A percentile compares a stretch with the other conserved stretches of the same genome.
These are phyloP conservation scores for Mariannaea elegans DNA, from an alignment of 2,329 filamentous ascomycete genomes.

Conservation along the genomic window DNA sequence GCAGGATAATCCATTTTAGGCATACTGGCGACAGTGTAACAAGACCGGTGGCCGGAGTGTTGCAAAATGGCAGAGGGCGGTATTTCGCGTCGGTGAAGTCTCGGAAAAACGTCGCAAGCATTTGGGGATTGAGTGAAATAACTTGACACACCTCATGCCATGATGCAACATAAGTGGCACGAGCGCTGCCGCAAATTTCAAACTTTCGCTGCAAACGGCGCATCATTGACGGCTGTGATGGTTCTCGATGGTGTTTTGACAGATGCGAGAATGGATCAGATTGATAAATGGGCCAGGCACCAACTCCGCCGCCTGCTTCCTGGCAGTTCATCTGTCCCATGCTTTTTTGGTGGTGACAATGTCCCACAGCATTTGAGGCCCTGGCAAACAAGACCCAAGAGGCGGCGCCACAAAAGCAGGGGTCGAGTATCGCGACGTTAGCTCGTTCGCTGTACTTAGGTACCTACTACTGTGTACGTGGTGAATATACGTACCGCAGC, in stretches of 20 bases:
- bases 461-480: too few species aligned
- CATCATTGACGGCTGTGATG: background rate
- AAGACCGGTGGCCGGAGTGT: conserved; percentile 19
- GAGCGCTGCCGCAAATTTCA: conserved; percentile 4
- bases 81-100: conserved; percentile 41
- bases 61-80: conserved; percentile 23
- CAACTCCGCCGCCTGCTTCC: conserved; percentile 8
- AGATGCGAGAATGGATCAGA: conserved; percentile 24
- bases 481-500: too few species aligned
- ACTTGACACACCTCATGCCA: background rate
- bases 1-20: conserved; percentile 9
- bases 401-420: conserved; percentile 36
- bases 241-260: conserved; percentile 4
- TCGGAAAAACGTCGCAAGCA: conserved; percentile 37
- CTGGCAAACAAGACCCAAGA: conserved; percentile 28
- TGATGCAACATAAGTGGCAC: conserved; percentile 14
- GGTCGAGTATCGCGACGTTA: conserved; percentile 18
- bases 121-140: conserved; percentile 10
- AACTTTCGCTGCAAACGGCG: background rate
- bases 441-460: background rate
- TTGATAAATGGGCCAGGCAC: conserved; percentile 35
- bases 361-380: conserved; percentile 34
- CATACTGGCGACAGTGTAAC: conserved; percentile 3
- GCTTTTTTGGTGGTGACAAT: conserved; percentile 20
- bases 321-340: conserved; percentile 33